Percentiles rank a stretch among this genome's conserved stretches.
phyloP scores from a whole-genome alignment of 768 basidiomycete species.

The Phlegmacium glaucopus region DNA sequence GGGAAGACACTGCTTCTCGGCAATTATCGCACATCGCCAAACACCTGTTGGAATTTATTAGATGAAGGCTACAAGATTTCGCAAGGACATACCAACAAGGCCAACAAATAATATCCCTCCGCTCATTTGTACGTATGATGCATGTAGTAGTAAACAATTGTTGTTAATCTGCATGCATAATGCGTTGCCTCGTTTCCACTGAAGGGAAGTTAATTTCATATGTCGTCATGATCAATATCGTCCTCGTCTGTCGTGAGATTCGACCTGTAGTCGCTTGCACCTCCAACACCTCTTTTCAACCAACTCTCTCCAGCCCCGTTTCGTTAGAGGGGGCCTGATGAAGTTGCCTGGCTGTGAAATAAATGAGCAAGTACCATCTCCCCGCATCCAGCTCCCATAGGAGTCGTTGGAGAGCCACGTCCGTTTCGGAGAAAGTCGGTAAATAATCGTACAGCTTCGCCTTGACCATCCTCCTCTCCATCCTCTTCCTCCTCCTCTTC shows the following conservation, averaged over 20 bases:
- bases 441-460: constrained; percentile 48
- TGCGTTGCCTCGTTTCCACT: constrained; percentile 18
- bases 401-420: constrained; percentile 16
- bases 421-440: constrained; percentile 44
- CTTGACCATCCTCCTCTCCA: constrained; percentile 16
- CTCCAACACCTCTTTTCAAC: constrained; percentile 4
- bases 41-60: constrained; percentile 32
- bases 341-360: constrained; percentile 13
- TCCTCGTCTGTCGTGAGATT: constrained; percentile 8
- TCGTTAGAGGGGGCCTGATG: constrained; percentile 18
- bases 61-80: neutral
- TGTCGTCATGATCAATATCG: constrained; percentile 9
- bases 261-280: neutral
- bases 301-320: constrained; percentile 18
- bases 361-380: constrained; percentile 27
- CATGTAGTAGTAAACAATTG: no score
- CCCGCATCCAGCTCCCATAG: constrained; percentile 10
- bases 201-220: constrained; percentile 11
- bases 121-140: constrained; percentile 69
- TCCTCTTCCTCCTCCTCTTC: constrained; percentile 11
- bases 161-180: constrained; percentile 35
- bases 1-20: constrained; percentile 55
- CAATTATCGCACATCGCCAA: constrained; percentile 66
- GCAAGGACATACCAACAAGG: constrained; percentile 61
- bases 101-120: constrained; percentile 77